Percentiles rank a stretch among this genome's conserved stretches.
Conservation (phyloP, 305 asterid genomes). For the Fraxinus albicans region DNA sequence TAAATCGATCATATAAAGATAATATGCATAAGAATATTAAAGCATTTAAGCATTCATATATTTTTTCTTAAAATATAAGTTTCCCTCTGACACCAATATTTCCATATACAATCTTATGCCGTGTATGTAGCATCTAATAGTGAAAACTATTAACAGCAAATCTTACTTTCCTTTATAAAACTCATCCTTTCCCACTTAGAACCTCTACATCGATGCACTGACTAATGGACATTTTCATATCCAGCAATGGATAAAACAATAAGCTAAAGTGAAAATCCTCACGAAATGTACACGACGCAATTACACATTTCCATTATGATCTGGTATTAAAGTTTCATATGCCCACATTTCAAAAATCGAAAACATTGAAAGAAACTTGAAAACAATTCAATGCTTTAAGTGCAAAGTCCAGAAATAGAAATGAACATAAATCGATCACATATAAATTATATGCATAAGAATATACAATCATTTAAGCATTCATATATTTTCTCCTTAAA, state of each 20-base stretch:
- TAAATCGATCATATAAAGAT: not conserved
- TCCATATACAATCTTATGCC: not conserved
- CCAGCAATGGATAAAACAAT: not conserved
- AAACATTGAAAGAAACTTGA: not conserved
- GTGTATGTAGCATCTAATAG: not conserved
- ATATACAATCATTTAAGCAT: not conserved
- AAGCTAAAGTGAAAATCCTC: not conserved
- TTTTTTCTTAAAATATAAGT: not conserved
- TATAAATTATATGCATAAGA: not conserved
- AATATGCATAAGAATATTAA: not conserved
- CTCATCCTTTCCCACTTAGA: not conserved
- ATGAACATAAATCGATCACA: not conserved
- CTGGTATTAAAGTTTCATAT: not conserved
- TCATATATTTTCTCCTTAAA: not conserved
- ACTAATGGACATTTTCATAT: not conserved
- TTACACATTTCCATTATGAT: not conserved
- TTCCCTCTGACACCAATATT: not conserved
- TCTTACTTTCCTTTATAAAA: not conserved
- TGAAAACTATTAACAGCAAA: not conserved
- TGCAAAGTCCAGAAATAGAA: not conserved
- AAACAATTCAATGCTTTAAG: not conserved
- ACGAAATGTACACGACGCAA: not conserved
- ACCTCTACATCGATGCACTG: not conserved
- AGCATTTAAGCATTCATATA: not conserved
- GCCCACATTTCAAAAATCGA: not conserved